Conservation (phyloP, 495 filamentous ascomycete species). For the Penicillium lividum region DNA sequence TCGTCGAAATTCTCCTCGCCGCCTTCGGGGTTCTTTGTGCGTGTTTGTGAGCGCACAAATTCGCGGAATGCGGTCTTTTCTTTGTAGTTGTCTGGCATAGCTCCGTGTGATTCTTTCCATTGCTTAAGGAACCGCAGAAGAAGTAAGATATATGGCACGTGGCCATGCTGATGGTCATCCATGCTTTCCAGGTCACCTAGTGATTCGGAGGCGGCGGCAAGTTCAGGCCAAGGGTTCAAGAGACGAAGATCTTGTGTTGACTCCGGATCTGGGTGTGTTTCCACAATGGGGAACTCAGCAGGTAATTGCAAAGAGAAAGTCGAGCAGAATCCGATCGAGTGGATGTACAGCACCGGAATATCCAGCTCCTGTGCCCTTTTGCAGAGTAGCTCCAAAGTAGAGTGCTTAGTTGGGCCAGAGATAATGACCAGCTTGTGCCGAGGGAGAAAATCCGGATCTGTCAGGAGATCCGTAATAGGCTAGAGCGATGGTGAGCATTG, state of each 20-base stretch:
- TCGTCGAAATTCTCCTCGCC: conserved; percentile 98
- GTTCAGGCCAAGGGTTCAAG: conserved; percentile 83
- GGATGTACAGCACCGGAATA: conserved; percentile 78
- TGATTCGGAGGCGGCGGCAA: conserved; percentile 60
- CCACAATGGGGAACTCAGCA: conserved; percentile 84
- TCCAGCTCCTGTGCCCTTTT: conserved; percentile 58
- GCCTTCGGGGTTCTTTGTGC: conserved; percentile 77
- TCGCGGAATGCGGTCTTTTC: conserved; percentile 84
- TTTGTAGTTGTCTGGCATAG: conserved; percentile 70
- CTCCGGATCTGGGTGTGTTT: conserved; percentile 91
- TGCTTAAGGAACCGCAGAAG: conserved; percentile 81
- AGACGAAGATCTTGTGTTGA: conserved; percentile 84
- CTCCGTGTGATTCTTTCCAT: conserved; percentile 76
- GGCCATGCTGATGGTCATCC: conserved; percentile 82
- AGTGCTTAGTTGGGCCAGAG: conserved; percentile 63
- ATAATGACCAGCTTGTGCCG: conserved; percentile 75
- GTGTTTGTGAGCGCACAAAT: conserved; percentile 62
- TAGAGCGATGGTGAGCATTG: conserved; percentile 22
- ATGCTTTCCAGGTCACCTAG: conserved; percentile 68
- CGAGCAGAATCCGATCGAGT: conserved; percentile 86
- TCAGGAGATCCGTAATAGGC: conserved; percentile 41
- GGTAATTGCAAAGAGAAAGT: conserved; percentile 78
- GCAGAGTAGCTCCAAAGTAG: conserved; percentile 59
- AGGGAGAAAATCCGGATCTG: conserved; percentile 47
- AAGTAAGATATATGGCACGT: conserved; percentile 85